Conservation (phyloP, 192 early-diverging fungal species). For the Coemansia sp. region DNA sequence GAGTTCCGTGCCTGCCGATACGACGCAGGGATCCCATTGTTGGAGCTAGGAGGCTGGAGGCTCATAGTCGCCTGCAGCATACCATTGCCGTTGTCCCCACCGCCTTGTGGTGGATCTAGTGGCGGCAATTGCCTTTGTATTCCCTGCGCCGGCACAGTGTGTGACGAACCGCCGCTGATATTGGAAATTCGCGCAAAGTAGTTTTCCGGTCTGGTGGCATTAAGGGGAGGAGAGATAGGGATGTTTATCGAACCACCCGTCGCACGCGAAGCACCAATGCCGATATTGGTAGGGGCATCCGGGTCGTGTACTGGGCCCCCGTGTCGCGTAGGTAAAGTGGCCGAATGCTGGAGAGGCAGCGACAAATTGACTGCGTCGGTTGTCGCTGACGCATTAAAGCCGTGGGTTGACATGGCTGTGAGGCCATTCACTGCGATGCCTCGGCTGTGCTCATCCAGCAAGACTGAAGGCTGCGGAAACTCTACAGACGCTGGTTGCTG, state of each 20-base stretch:
- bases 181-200: conserved; percentile 23
- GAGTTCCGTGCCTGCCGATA: conserved; percentile 5
- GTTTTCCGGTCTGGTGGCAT: conserved; percentile 16
- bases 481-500: background rate
- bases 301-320: background rate
- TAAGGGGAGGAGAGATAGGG: conserved; percentile 44
- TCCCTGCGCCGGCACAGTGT: background rate
- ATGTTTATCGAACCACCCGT: conserved; percentile 43
- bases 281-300: background rate
- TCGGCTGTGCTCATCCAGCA: conserved; percentile 9
- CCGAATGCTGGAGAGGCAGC: conserved; percentile 32
- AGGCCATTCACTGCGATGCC: background rate
- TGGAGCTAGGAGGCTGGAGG: conserved; percentile 16
- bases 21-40: conserved; percentile 4
- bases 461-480: background rate
- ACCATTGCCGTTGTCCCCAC: conserved; percentile 6
- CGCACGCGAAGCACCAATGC: conserved; percentile 11
- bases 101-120: conserved; percentile 17
- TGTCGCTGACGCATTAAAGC: conserved; percentile 4
- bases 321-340: conserved; percentile 21
- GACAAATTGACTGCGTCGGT: conserved; percentile 3
- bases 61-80: conserved; percentile 17
- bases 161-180: conserved; percentile 6
- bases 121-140: conserved; percentile 29
- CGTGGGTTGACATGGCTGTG: conserved; percentile 14